Base-by-base conservation (phyloP, 768 basidiomycete species). In the Pluteus cervinus region DNA sequence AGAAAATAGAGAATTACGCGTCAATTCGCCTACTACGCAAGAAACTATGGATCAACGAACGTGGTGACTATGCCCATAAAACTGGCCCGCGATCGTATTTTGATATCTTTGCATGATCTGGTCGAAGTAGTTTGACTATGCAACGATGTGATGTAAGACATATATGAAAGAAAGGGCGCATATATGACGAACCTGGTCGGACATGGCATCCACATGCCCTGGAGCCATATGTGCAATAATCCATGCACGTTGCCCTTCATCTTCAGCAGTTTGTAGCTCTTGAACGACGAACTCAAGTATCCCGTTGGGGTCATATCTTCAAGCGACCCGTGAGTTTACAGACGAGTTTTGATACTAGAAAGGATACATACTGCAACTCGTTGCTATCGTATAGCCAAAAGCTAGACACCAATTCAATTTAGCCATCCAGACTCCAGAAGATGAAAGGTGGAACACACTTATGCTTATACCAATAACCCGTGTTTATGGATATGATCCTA, bases 381-480 rank as follows among this genome's bases (percentile, higher is more conserved):
- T 79, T 67, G 18, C 63, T 68, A 45, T 79, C 77, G 45, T 74
- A 81, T 1, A 80, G 59, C 71, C 75, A 80, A 47, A 76, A 75
- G 54, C 76, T 76, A 21, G 30, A 14, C 9, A 20, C 15, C 21
- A 25, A 35, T 15, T 8, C 3, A 9, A 29, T 25, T 7, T 14
- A 24, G 9, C 5, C 17, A 22, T 15, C 33, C 11, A 7, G 12
- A 5, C 24, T 3, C 15, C 12, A 10, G 10, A 18, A 20, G 18
- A 4, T 30, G 17, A 24, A 21, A 14, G 32, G 22, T 6, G 32
- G 15, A 6, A 40, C 63, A 43, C 44, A 75, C 76, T 76, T 78
- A 48, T 62, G 60, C 45, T 71, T 75, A 49, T 79, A 79, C 75
- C 76, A 77, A 43, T 74, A 80, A 6, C 71, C 65, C 6, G 73